These are phyloP conservation scores for Metroxylon sagu DNA, from an alignment of 176 grass and related monocot species.

Conservation along the genomic window DNA sequence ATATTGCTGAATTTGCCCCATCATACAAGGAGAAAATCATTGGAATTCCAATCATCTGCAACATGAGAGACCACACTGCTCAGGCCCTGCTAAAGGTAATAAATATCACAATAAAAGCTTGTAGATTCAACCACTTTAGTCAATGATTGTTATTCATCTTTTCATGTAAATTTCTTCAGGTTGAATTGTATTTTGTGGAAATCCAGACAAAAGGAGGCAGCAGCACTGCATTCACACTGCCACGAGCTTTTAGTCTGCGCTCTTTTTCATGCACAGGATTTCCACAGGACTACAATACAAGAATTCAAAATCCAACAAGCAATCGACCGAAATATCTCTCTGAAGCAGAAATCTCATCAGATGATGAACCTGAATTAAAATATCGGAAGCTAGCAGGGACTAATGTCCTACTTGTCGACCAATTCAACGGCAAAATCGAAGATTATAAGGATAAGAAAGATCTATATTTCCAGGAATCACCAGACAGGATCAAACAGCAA, in stretches of 20 bases:
- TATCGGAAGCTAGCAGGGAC: constrained; percentile 16
- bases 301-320: not conserved
- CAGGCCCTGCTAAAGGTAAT: constrained; percentile 27
- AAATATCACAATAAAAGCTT: constrained; percentile 1
- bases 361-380: constrained; percentile 26
- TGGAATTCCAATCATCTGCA: constrained; percentile 23
- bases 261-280: constrained; percentile 15
- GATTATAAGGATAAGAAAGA: not conserved
- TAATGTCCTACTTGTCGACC: constrained; percentile 20
- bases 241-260: constrained; percentile 9
- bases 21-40: constrained; percentile 5
- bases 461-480: not conserved
- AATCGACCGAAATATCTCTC: constrained; percentile 4
- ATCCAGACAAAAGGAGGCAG: not conserved
- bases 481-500: not conserved
- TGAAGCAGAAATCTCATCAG: constrained; percentile 17
- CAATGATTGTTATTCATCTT: not conserved
- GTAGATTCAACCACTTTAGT: not conserved
- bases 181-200: constrained; percentile 17
- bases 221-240: constrained; percentile 5
- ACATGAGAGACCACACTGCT: constrained; percentile 11
- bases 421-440: constrained; percentile 7
- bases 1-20: constrained; percentile 22
- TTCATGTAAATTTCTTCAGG: constrained; percentile 10
- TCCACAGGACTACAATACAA: not conserved